These are phyloP conservation scores for Starmerella sp. DNA, from an alignment of 805 yeast species.

Conservation along the genomic window DNA sequence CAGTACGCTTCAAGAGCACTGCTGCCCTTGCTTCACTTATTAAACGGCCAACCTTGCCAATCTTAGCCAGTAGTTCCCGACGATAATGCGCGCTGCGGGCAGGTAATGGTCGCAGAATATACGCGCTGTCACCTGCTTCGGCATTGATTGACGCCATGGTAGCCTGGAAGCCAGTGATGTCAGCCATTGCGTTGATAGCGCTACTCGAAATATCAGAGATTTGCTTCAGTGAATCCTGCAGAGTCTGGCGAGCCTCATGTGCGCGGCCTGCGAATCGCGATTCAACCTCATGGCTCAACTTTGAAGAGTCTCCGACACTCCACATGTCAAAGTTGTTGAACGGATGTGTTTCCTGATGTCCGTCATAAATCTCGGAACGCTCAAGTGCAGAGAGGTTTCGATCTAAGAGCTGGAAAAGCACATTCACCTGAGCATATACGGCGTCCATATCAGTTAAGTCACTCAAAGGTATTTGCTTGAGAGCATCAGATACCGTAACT, in stretches of 20 bases:
- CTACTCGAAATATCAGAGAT: background rate
- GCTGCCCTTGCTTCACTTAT: background rate
- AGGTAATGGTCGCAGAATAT: conserved; percentile 10
- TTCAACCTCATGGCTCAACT: background rate
- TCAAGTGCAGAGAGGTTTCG: conserved; percentile 16
- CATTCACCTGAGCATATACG: conserved; percentile 16
- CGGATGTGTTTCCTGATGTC: background rate
- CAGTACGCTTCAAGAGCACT: conserved; percentile 1
- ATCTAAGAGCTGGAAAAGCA: conserved; percentile 19
- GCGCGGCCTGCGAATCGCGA: background rate
- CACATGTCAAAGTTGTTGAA: background rate
- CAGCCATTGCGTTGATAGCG: background rate
- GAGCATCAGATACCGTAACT: background rate
- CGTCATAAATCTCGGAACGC: background rate
- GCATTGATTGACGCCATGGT: background rate
- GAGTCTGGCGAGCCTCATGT: background rate
- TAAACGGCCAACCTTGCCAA: background rate
- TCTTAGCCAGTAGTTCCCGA: background rate
- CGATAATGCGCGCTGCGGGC: background rate
- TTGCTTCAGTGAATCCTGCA: too few species aligned
- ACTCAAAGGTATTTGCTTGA: background rate
- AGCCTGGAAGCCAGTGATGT: background rate
- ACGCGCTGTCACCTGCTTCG: conserved; percentile 3
- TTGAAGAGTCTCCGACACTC: background rate
- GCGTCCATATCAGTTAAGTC: conserved; percentile 12